Evolutionary conservation across 768 basidiomycete genomes (phyloP), one percentile per base, ranked within the genome.

Genomic region (Trichaptum fuscoviolaceum): DNA sequence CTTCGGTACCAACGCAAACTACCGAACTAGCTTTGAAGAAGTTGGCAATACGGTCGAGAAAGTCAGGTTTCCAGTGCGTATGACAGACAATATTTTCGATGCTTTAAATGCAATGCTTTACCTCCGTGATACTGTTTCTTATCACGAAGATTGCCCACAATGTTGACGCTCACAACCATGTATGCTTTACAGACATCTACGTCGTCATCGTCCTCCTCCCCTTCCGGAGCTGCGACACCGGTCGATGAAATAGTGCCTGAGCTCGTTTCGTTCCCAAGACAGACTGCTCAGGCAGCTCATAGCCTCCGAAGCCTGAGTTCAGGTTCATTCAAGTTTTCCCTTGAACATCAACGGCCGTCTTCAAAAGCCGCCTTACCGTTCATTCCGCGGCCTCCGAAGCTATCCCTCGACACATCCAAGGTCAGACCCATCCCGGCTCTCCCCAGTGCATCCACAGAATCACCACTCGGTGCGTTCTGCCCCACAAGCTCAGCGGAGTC

Each of bases 391-490:
- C 42, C 42, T 20, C 42, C 42, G 42, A 52, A 52, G 42, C 42
- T 52, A 20, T 61, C 59, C 59, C 24, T 61, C 59, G 59, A 61
- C 59, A 61, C 30, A 12, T 12, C 59, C 6, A 15, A 24, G 15
- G 59, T 34, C 3, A 12, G 25, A 24, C 25, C 59, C 15, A 24
- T 18, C 24, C 4, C 59, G 15, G 25, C 59, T 12, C 24, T 61
- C 59, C 30, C 59, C 15, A 61, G 59, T 18, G 59, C 59, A 9
- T 25, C 24, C 15, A 34, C 59, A 17, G 59, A 61, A 18, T 52
- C 59, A 24, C 59, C 24, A 17, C 59, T 61, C 59, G 59, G 59
- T 24, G 24, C 59, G 30, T 61, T 61, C 30, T 25, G 25, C 24
- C 59, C 59, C 30, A 61, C 59, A 2, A 61, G 23, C 59, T 15